Base-by-base conservation (phyloP, 208 protist species). In the Trypanosoma lewisi region DNA sequence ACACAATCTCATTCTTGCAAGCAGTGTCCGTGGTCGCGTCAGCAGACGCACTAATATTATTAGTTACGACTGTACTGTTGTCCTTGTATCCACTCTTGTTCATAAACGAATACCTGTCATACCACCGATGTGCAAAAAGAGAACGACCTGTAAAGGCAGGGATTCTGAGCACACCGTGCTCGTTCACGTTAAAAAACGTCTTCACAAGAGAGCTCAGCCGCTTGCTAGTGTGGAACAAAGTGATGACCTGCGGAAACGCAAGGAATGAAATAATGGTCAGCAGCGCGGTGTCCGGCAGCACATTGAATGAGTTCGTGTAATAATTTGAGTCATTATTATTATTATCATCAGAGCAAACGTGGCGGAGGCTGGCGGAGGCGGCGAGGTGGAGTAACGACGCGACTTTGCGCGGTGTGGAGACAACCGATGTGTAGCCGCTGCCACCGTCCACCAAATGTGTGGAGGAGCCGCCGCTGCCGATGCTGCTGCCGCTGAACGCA, bases 91-190 rank as follows among this genome's bases (percentile, higher is more conserved):
- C n/a, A n/a, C n/a, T n/a, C n/a, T n/a, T n/a, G n/a, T n/a, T n/a
- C n/a, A n/a, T n/a, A n/a, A n/a, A n/a, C n/a, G n/a, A n/a, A n/a
- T n/a, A n/a, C n/a, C n/a, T n/a, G n/a, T n/a, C n/a, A n/a, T n/a
- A 50, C 17, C 12, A 31, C 8, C 49, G 48, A 28, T 58, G 27
- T 9, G 39, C 4, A 17, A 30, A 34, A 2, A 39, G 52, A 2
- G 45, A 44, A 36, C 55, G 64, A 16, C 54, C 55, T 14, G 28
- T 61, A 28, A 56, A 70, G 21, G 55, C 64, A 19, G 64, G 64
- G 34, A 70, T 70, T n/a, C 45, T 28, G 36, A 61, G 48, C 2
- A 63, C 64, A 0, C 64, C 55, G 23, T 70, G 41, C 37, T 62
- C 55, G 41, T 70, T 61, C n/a, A 70, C 47, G 12, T 44, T 17